phyloP scores from a whole-genome alignment of 352 stramenopile genomes.

The Globisporangium splendens region DNA sequence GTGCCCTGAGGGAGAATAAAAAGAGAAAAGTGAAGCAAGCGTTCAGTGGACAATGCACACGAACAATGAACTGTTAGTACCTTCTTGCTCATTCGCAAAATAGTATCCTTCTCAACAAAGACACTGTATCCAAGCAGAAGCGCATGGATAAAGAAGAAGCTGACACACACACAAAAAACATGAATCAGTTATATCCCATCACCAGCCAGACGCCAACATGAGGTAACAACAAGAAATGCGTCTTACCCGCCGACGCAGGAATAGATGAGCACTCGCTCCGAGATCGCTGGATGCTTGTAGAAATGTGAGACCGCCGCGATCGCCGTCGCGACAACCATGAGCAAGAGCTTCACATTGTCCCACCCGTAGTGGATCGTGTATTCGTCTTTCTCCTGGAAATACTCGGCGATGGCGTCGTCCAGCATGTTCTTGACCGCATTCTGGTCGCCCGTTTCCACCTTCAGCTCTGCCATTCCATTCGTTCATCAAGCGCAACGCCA shows the following conservation, averaged over 20 bases:
- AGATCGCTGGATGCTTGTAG: constrained; percentile 51
- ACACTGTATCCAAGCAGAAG: constrained; percentile 66
- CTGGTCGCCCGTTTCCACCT: constrained; percentile 79
- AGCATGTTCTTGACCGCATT: constrained; percentile 86
- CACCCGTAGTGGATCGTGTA: constrained; percentile 70
- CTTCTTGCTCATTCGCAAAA: constrained; percentile 67
- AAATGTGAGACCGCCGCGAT: constrained; percentile 73
- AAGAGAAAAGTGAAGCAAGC: not conserved
- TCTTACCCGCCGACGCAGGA: constrained; percentile 59
- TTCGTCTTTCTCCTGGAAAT: constrained; percentile 55
- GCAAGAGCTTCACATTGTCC: constrained; percentile 81
- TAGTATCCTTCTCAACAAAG: constrained; percentile 78
- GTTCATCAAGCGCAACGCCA: not conserved
- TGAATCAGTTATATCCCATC: too few relatives aligned
- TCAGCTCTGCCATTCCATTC: constrained; percentile 31
- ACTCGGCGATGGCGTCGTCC: constrained; percentile 76
- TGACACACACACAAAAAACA: constrained; percentile 15
- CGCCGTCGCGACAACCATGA: constrained; percentile 64
- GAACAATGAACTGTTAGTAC: constrained; percentile 16
- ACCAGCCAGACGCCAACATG: not conserved
- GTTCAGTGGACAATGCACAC: not conserved
- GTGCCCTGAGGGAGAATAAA: constrained; percentile 21
- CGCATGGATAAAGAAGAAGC: constrained; percentile 80
- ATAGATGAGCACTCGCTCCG: constrained; percentile 68
- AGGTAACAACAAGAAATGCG: not conserved